Evolutionary conservation across 352 stramenopile species (phyloP).

Genomic region (Pythium insidiosum): DNA sequence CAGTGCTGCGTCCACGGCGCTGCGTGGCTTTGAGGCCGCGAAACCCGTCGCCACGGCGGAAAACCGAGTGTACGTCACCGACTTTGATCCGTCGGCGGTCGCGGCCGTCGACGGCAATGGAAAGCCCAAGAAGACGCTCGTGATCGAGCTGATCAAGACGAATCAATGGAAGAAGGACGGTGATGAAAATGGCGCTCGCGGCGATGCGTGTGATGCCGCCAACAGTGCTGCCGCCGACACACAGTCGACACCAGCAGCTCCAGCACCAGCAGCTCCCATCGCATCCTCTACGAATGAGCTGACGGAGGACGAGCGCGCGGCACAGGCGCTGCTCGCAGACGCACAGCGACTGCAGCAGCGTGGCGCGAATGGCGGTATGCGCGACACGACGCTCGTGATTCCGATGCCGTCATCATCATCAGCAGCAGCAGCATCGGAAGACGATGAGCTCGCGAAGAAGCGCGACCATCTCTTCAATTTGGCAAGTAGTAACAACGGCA

Average conservation of each 20-base stretch:
- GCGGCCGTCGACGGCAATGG: conserved; percentile 21
- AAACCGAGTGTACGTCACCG: conserved; percentile 62
- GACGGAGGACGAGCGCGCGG: conserved; percentile 31
- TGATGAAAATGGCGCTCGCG: neutral
- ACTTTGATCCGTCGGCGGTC: conserved; percentile 44
- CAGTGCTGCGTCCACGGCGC: conserved; percentile 3
- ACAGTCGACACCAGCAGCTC: neutral
- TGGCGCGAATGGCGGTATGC: neutral
- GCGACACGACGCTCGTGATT: conserved; percentile 40
- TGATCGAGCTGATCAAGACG: conserved; percentile 63
- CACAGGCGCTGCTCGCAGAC: conserved; percentile 30
- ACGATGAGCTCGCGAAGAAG: conserved; percentile 12
- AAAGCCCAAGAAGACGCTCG: conserved; percentile 23
- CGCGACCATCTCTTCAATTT: conserved; percentile 33
- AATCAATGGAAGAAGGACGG: conserved; percentile 34
- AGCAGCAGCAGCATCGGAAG: conserved; percentile 14
- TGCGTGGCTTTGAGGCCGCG: conserved; percentile 10
- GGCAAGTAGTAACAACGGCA: conserved; percentile 9
- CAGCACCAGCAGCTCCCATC: neutral
- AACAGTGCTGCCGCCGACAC: neutral
- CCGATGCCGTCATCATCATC: too few species aligned
- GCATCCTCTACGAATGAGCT: neutral
- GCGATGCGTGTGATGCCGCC: neutral
- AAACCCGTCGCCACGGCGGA: conserved; percentile 10
- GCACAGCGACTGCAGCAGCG: conserved; percentile 9